These are phyloP conservation scores for Aspergillus hancockii DNA, from an alignment of 495 filamentous ascomycete genomes.

Conservation along the genomic window DNA sequence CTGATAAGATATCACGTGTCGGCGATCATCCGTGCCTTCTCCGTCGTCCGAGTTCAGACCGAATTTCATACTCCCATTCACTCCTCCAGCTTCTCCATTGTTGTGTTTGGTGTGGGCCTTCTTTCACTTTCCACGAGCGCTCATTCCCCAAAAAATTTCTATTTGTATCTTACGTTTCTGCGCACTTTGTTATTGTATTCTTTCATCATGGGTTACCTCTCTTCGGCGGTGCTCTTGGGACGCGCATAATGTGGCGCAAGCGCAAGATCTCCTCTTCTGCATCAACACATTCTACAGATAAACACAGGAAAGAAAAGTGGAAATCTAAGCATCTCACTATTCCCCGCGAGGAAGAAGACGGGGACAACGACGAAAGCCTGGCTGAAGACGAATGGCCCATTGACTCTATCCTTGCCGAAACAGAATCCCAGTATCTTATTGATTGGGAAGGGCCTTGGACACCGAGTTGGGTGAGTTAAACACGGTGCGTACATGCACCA, in stretches of 20 bases:
- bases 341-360: constrained; percentile 21
- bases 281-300: constrained; percentile 13
- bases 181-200: constrained; percentile 4
- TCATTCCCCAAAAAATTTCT: neutral
- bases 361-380: constrained; percentile 5
- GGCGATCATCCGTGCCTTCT: constrained; percentile 23
- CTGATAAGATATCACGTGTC: constrained; percentile 24
- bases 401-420: constrained; percentile 43
- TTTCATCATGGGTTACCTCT: constrained; percentile 21
- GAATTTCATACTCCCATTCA: constrained; percentile 10
- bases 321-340: constrained; percentile 11
- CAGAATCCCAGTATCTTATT: constrained; percentile 40
- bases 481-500: neutral
- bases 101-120: neutral
- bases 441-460: constrained; percentile 43
- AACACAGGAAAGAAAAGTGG: constrained; percentile 10
- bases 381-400: constrained; percentile 35
- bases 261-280: constrained; percentile 19
- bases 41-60: constrained; percentile 16
- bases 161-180: neutral
- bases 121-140: neutral
- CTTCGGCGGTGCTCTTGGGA: constrained; percentile 14
- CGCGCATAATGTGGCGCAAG: constrained; percentile 31
- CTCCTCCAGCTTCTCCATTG: constrained; percentile 5
- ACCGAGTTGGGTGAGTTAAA: constrained; percentile 42